A percentile compares a stretch with the other conserved stretches of the same genome.
Evolutionary conservation across 2,329 filamentous ascomycete species (phyloP).

Genomic region (Drechslera avenae): DNA sequence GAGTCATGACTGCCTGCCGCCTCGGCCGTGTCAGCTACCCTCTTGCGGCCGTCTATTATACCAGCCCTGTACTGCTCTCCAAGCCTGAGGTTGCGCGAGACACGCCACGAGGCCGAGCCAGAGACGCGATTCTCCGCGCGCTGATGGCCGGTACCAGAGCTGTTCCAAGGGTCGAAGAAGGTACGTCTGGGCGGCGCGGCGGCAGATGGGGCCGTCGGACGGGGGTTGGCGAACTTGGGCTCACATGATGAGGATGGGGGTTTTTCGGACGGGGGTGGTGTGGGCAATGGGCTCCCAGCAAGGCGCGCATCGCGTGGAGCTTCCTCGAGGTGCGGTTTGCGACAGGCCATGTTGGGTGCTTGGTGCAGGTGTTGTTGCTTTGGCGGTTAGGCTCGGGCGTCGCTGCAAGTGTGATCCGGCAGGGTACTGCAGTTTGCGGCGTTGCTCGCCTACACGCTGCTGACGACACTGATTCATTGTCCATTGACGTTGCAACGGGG

Average conservation of each 20-base stretch:
- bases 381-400: conserved; percentile 19
- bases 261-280: conserved; percentile 19
- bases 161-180: conserved; percentile 72
- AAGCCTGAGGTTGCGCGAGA: conserved; percentile 71
- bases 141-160: conserved; percentile 78
- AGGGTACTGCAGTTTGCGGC: conserved; percentile 9
- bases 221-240: conserved; percentile 1
- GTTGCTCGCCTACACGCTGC: conserved; percentile 11
- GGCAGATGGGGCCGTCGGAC: conserved; percentile 7
- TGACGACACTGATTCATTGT: conserved; percentile 10
- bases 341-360: conserved; percentile 7
- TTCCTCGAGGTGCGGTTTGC: conserved; percentile 11
- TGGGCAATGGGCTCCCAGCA: conserved; percentile 22
- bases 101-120: conserved; percentile 71
- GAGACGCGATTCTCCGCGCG: conserved; percentile 69
- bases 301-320: conserved; percentile 16
- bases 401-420: conserved; percentile 12
- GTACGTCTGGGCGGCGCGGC: conserved; percentile 27
- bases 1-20: conserved; percentile 64
- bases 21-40: conserved; percentile 69
- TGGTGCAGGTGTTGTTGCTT: conserved; percentile 9
- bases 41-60: conserved; percentile 59
- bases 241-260: conserved; percentile 9
- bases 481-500: conserved; percentile 15
- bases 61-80: conserved; percentile 68